Percentiles rank a stretch among this genome's conserved stretches.
These are phyloP conservation scores for Penicillium pancosmium DNA, from an alignment of 495 filamentous ascomycete genomes.

Conservation along the genomic window DNA sequence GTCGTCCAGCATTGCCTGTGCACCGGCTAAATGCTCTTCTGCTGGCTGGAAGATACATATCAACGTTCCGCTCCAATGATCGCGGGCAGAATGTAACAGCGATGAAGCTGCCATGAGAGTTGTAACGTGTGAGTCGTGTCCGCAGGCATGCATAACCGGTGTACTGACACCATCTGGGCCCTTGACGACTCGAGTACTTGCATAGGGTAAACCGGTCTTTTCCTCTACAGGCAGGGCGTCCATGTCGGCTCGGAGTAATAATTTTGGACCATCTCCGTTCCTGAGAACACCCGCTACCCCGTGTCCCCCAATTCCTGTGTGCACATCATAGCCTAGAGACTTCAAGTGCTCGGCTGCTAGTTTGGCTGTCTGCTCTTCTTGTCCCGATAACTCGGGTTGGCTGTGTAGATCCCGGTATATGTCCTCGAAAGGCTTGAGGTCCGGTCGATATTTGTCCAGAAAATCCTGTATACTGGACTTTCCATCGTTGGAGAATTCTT, in stretches of 20 bases:
- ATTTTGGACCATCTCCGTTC: constrained; percentile 57
- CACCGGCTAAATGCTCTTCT: constrained; percentile 59
- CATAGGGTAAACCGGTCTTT: constrained; percentile 56
- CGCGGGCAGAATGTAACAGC: constrained; percentile 41
- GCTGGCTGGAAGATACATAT: constrained; percentile 63
- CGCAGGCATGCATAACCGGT: constrained; percentile 69
- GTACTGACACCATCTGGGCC: constrained; percentile 47
- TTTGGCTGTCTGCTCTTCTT: constrained; percentile 48
- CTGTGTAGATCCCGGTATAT: constrained; percentile 52
- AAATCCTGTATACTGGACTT: neutral
- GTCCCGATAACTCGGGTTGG: constrained; percentile 55
- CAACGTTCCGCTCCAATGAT: constrained; percentile 58
- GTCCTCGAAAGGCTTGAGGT: constrained; percentile 42
- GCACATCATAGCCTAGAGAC: constrained; percentile 46
- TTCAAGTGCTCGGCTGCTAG: constrained; percentile 42
- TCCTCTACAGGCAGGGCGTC: constrained; percentile 65
- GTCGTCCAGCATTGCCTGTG: constrained; percentile 62
- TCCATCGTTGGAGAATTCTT: neutral
- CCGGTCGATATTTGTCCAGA: constrained; percentile 27
- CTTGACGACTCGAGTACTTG: constrained; percentile 46
- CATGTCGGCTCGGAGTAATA: constrained; percentile 63
- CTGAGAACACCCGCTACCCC: constrained; percentile 56
- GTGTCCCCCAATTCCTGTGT: constrained; percentile 56
- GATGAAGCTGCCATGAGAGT: constrained; percentile 53
- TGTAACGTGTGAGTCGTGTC: constrained; percentile 65